phyloP scores from a whole-genome alignment of 305 asterid genomes.

The Rubia tinctorum region DNA sequence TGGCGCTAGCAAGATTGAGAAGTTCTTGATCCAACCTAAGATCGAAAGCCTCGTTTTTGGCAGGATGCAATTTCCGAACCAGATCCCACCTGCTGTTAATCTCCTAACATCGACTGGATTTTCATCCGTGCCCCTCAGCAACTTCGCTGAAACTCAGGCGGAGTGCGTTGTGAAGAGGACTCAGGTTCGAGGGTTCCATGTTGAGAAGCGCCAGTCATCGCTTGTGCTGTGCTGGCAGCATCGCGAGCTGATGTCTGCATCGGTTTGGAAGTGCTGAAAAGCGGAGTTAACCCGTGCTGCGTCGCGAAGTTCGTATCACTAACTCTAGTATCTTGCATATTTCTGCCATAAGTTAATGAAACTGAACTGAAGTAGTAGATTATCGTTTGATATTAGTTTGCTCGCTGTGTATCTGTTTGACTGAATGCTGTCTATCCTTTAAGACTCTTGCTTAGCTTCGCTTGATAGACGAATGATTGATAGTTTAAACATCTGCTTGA shows the following conservation, averaged over 20 bases:
- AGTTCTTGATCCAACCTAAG: constrained; percentile 42
- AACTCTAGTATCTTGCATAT: constrained; percentile 20
- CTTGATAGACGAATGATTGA: constrained; percentile 9
- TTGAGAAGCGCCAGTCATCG: constrained; percentile 40
- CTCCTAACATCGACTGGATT: constrained; percentile 45
- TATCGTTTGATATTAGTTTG: constrained; percentile 20
- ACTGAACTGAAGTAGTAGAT: constrained; percentile 18
- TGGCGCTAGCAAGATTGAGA: constrained; percentile 36
- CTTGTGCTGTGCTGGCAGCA: constrained; percentile 50
- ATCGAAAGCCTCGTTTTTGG: constrained; percentile 43
- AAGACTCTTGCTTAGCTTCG: constrained; percentile 10
- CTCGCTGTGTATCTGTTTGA: constrained; percentile 18
- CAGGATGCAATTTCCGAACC: constrained; percentile 31
- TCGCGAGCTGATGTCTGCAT: constrained; percentile 42
- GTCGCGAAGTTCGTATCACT: constrained; percentile 13
- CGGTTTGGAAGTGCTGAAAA: constrained; percentile 51
- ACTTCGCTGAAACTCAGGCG: constrained; percentile 50
- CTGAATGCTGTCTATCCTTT: constrained; percentile 8
- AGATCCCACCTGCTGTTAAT: constrained; percentile 36
- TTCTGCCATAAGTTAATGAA: constrained; percentile 21
- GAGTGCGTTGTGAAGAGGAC: constrained; percentile 40
- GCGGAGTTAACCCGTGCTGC: not conserved
- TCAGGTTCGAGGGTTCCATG: constrained; percentile 44
- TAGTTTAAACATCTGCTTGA: constrained; percentile 3
- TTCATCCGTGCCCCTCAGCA: constrained; percentile 32